Evolutionary conservation across 148 eudicot species (phyloP).

Genomic region (Arbutus unedo): DNA sequence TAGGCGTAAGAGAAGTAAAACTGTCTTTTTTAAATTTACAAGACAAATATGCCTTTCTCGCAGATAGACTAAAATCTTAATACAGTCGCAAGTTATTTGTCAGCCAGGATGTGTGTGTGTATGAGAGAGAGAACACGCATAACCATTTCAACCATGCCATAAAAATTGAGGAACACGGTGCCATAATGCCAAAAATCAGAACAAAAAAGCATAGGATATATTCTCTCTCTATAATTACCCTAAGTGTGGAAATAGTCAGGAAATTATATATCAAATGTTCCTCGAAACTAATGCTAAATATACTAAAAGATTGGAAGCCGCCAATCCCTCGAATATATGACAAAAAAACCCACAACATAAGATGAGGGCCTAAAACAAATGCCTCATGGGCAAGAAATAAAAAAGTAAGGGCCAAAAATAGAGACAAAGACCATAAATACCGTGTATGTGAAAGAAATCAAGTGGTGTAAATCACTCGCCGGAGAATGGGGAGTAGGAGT

Average conservation of each 20-base stretch:
- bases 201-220: not conserved
- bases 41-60: too few species aligned
- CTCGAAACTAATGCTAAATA: not conserved
- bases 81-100: too few species aligned
- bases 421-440: not conserved
- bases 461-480: slow-evolving; percentile 11
- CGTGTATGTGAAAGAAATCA: not conserved
- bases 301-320: not conserved
- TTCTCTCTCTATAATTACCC: not conserved
- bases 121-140: not conserved
- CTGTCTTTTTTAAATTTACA: too few species aligned
- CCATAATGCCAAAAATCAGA: too few species aligned
- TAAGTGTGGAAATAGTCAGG: not conserved
- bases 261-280: not conserved
- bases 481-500: not conserved
- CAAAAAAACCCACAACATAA: not conserved
- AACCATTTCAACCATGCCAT: not conserved
- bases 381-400: not conserved
- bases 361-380: not conserved
- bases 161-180: not conserved
- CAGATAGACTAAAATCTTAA: too few species aligned
- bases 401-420: not conserved
- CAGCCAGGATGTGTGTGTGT: too few species aligned
- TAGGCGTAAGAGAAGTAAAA: too few species aligned
- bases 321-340: not conserved